These are phyloP conservation scores for Xenosphaeropsis pyriputrescens DNA, from an alignment of 2,329 filamentous ascomycete genomes.

Conservation along the genomic window DNA sequence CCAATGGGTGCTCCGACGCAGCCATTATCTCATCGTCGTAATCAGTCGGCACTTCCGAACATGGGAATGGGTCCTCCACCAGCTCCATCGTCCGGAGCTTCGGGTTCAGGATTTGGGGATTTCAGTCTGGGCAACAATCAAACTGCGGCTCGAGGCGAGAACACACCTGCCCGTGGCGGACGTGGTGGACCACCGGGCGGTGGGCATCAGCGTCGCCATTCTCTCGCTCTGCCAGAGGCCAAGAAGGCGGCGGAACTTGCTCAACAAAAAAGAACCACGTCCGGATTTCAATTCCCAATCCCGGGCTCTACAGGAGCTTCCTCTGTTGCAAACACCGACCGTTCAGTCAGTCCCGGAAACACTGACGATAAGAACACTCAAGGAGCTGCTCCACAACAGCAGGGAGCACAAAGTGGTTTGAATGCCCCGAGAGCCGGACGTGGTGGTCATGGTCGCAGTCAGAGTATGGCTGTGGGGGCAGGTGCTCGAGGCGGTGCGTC, in stretches of 20 bases:
- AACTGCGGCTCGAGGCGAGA: constrained; percentile 31
- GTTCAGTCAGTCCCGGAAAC: constrained; percentile 8
- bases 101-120: constrained; percentile 65
- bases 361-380: constrained; percentile 13
- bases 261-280: constrained; percentile 90
- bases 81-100: constrained; percentile 77
- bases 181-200: constrained; percentile 54
- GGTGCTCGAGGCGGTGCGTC: constrained; percentile 53
- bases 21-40: constrained; percentile 81
- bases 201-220: constrained; percentile 89
- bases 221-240: constrained; percentile 82
- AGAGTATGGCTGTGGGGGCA: constrained; percentile 74
- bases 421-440: constrained; percentile 17
- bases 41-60: constrained; percentile 90
- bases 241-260: constrained; percentile 96
- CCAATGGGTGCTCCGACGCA: constrained; percentile 65
- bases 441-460: constrained; percentile 59
- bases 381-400: constrained; percentile 5
- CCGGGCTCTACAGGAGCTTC: constrained; percentile 50
- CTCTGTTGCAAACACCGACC: constrained; percentile 37
- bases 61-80: constrained; percentile 83
- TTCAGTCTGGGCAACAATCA: constrained; percentile 43
- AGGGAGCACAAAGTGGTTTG: constrained; percentile 8
- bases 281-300: constrained; percentile 86
- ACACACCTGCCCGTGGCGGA: constrained; percentile 52